These are phyloP conservation scores for Globisporangium echinulatum DNA, from an alignment of 352 stramenopile species.

Conservation along the genomic window DNA sequence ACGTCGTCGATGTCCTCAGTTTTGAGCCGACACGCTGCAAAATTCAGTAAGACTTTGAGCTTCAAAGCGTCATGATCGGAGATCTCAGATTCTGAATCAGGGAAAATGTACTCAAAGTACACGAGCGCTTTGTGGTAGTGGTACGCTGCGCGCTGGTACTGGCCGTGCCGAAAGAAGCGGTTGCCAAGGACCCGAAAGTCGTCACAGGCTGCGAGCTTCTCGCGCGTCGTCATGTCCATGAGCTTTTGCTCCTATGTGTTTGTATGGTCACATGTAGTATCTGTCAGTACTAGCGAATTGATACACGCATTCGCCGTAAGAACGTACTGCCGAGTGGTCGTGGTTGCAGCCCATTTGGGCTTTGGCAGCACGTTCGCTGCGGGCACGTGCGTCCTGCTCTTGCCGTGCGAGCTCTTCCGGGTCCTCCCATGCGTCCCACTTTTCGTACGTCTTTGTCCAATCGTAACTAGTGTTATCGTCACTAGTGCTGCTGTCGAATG, in stretches of 20 bases:
- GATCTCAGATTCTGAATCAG: constrained; percentile 55
- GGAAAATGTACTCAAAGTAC: constrained; percentile 86
- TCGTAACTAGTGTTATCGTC: constrained; percentile 25
- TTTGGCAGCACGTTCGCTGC: constrained; percentile 42
- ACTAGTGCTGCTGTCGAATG: neutral
- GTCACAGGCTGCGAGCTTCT: constrained; percentile 60
- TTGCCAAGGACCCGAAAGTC: constrained; percentile 66
- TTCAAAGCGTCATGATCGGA: constrained; percentile 39
- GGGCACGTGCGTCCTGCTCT: constrained; percentile 56
- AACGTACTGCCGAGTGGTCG: constrained; percentile 61
- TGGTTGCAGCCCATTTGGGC: constrained; percentile 67
- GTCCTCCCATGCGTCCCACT: constrained; percentile 78
- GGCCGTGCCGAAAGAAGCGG: constrained; percentile 67
- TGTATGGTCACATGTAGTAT: neutral
- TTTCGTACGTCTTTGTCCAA: constrained; percentile 74
- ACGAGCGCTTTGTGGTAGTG: constrained; percentile 80
- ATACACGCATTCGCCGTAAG: no score
- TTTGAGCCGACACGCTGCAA: constrained; percentile 65
- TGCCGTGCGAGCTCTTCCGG: constrained; percentile 65
- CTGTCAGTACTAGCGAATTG: no score
- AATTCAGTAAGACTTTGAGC: constrained; percentile 66
- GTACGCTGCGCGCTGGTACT: constrained; percentile 75
- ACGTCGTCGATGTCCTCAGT: constrained; percentile 66
- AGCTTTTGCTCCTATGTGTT: constrained; percentile 57
- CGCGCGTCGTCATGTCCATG: constrained; percentile 76